Evolutionary conservation across 352 stramenopile species (phyloP), one percentile per base, ranked within the genome.

Genomic region (Pythium insidiosum): DNA sequence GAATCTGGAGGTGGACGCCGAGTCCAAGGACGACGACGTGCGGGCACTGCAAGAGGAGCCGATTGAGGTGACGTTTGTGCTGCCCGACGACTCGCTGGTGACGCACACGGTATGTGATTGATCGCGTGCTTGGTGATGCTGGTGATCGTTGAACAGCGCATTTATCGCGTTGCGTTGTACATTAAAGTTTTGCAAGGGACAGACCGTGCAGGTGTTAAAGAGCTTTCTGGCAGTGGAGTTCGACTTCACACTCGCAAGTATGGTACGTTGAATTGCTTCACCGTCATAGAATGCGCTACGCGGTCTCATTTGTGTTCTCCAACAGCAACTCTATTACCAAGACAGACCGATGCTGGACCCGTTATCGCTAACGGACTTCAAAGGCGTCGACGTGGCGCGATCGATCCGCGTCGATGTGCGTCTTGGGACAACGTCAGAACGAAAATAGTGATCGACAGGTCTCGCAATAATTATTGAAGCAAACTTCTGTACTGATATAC

Each of bases 361-460:
- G 12, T 72, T 83, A 29, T 82, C 69, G 12, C 55, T 82, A 33
- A 85, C 69, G 4, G 73, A 85, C 50, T 85, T 85, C 52, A 50
- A 63, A 2, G 43, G 40, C 7, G 56, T 80, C 12, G 49, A 73
- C 30, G 47, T 51, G 1, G 59, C 67, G 1, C 46, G 40, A 22
- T 47, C 50, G 21, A 64, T 82, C 41, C 52, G 71, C 13, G 63
- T 84, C 35, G 49, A 62, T 46, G 72, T 82, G 42, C 65, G 61
- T 2, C n/a, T 50, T n/a, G n/a, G n/a, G n/a, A n/a, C n/a, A n/a
- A n/a, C n/a, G n/a, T n/a, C n/a, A n/a, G n/a, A n/a, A n/a, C n/a
- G n/a, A n/a, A n/a, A n/a, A n/a, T n/a, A n/a, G n/a, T n/a, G n/a
- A n/a, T n/a, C n/a, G n/a, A n/a, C n/a, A n/a, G n/a, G n/a, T n/a